Percentiles rank a stretch among this genome's conserved stretches.
Evolutionary conservation across 805 yeast species (phyloP).

Genomic region (Hagleromyces aurorensis): DNA sequence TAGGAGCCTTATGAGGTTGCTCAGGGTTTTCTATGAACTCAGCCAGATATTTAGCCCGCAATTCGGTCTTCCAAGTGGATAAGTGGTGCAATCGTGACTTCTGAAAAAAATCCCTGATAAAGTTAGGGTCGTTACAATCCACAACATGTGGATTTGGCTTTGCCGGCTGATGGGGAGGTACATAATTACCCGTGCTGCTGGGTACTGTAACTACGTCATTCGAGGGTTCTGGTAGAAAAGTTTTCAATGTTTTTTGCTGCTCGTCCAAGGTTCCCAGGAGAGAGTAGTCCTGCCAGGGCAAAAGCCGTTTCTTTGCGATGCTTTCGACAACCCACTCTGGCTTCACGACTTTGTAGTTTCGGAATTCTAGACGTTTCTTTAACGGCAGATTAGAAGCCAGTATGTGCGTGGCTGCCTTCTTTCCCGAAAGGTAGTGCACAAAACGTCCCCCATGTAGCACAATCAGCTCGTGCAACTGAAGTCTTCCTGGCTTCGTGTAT

Average conservation of each 20-base stretch:
- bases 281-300: constrained; percentile 67
- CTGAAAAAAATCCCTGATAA: constrained; percentile 61
- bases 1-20: too few species aligned
- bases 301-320: constrained; percentile 37
- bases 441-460: constrained; percentile 76
- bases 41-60: constrained; percentile 52
- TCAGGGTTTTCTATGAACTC: constrained; percentile 34
- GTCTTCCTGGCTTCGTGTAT: constrained; percentile 72
- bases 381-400: constrained; percentile 76
- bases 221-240: constrained; percentile 8
- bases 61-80: constrained; percentile 75
- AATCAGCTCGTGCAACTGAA: constrained; percentile 61
- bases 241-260: constrained; percentile 43
- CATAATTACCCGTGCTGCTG: too few species aligned
- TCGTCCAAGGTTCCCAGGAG: constrained; percentile 42
- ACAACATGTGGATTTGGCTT: constrained; percentile 18
- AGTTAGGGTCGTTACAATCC: constrained; percentile 72
- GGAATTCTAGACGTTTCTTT: constrained; percentile 56
- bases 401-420: constrained; percentile 75
- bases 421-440: constrained; percentile 57
- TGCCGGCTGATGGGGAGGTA: too few species aligned
- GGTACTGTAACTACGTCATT: too few species aligned
- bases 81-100: constrained; percentile 84
- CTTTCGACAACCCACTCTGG: constrained; percentile 80
- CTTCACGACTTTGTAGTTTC: constrained; percentile 62